Evolutionary conservation across 257 asterid species (phyloP), one percentile per base, ranked within the genome.

Genomic region (Coffea canephora): DNA sequence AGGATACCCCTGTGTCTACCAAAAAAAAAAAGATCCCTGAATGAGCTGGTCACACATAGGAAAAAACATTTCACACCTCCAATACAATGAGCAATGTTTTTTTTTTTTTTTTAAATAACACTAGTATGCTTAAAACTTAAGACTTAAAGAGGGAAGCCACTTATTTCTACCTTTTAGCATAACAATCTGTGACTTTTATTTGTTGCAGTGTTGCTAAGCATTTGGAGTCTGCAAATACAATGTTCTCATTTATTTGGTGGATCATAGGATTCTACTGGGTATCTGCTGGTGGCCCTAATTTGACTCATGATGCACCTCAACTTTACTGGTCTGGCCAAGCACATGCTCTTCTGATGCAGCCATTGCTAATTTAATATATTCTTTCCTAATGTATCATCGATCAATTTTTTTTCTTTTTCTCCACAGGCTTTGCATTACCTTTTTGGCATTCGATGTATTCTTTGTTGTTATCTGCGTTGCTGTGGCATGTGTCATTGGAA

Each of bases 191-290:
- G 73, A 71, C 71, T 50, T 83, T 81, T 12, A 59, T 76, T 80
- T 84, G 52, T 85, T 70, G 76, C 92, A 94, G 98, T 71, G 88
- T 84, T 71, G 86, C 91, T 31, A 93, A 89, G 79, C 97, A 93
- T 87, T 86, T 94, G 87, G 97, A 95, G 86, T 92, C 98, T 31
- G 98, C 97, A 74, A 95, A 92, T 81, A 91, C 99, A 13, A 92
- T 95, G 98, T 95, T 95, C 88, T 93, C 97, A 7, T 95, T 95
- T 90, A 89, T 95, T 89, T 95, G 99, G 99, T 95, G 99, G 99
- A 91, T 95, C 85, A 82, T 96, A 71, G 98, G 99, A 73, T 96
- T 96, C 87, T 96, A 96, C 68, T 96, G 98, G 99, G 92, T 96
- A 65, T 91, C 98, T 78, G 91, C 94, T 78, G 97, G 93, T 52